Evolutionary conservation across 2,329 filamentous ascomycete species (phyloP), one percentile per base, ranked within the genome.

Genomic region (Trichoderma lentiforme): DNA sequence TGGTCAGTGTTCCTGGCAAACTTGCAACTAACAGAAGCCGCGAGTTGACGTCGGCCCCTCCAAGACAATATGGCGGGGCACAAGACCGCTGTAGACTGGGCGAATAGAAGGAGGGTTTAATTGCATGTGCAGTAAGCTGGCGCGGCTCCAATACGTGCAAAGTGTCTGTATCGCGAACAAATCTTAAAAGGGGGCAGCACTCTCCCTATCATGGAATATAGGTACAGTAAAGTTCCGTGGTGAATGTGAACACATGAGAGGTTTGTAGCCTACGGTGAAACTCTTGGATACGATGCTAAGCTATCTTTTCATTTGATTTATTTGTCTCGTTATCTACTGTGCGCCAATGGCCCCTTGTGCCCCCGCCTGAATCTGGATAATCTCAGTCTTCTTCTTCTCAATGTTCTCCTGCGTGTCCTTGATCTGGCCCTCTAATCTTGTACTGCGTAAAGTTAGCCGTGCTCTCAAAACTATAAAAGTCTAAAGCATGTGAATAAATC

Each of bases 301-400:
- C 15, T 70, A 34, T 9, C 8, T 36, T 62, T 62, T n/a, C 15
- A 15, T 39, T 70, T 57, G 11, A 18, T 24, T 24, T 62, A 30
- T 21, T 6, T 30, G 5, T 32, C 15, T 51, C 36, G 21, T 43
- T 5, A 6, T 73, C 71, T 79, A 75, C 65, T 79, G 76, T 76
- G 69, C 76, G 61, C 76, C 77, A 24, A 78, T 78, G 14, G 79
- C 81, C 15, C 82, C 82, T 75, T 89, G 87, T 4, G 85, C 84
- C 43, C 82, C 82, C 12, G 85, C 80, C 76, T 90, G 88, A 9
- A 84, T 76, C 76, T 88, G 86, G 61, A 90, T 88, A 73, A 90
- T 89, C 76, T 90, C 87, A 30, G 80, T 81, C 81, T 88, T 89
- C 81, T 89, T 88, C 79, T 83, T 87, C 76, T 90, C 87, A 24